Conservation (phyloP, 495 filamentous ascomycete species). For the Cudoniella acicularis region DNA sequence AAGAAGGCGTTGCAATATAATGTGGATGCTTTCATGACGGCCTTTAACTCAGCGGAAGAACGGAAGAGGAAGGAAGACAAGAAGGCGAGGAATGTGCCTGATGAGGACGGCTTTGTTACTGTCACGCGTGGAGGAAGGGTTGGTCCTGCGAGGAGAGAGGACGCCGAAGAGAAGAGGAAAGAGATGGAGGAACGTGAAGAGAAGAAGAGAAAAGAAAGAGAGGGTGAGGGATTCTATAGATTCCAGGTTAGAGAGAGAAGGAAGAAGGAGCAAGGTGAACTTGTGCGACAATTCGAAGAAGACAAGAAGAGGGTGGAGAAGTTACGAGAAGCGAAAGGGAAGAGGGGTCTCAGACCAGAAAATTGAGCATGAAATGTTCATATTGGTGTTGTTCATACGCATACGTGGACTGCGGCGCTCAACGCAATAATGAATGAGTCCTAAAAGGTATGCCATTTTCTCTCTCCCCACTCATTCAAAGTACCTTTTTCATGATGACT, state of each 20-base stretch:
- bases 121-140: slow-evolving; percentile 74
- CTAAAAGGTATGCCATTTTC: slow-evolving; percentile 8
- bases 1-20: slow-evolving; percentile 57
- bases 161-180: slow-evolving; percentile 66
- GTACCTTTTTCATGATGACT: slow-evolving; percentile 23
- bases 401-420: background rate
- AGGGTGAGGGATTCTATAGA: slow-evolving; percentile 74
- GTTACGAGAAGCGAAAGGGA: slow-evolving; percentile 58
- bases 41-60: slow-evolving; percentile 63
- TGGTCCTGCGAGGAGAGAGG: slow-evolving; percentile 70
- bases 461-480: background rate
- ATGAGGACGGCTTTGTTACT: slow-evolving; percentile 94
- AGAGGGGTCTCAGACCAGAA: slow-evolving; percentile 44
- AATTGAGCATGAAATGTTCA: slow-evolving; percentile 24
- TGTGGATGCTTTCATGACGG: slow-evolving; percentile 78
- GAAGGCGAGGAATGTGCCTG: slow-evolving; percentile 67
- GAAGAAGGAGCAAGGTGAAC: slow-evolving; percentile 72
- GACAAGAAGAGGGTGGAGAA: slow-evolving; percentile 59
- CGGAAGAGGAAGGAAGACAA: slow-evolving; percentile 60
- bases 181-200: slow-evolving; percentile 69
- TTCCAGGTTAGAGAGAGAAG: slow-evolving; percentile 88
- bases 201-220: slow-evolving; percentile 59
- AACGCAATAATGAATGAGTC: background rate
- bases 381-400: background rate
- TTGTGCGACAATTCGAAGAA: slow-evolving; percentile 63